Base-by-base conservation (phyloP, 2,329 filamentous ascomycete genomes). In the Neocatenulostroma microsporum region DNA sequence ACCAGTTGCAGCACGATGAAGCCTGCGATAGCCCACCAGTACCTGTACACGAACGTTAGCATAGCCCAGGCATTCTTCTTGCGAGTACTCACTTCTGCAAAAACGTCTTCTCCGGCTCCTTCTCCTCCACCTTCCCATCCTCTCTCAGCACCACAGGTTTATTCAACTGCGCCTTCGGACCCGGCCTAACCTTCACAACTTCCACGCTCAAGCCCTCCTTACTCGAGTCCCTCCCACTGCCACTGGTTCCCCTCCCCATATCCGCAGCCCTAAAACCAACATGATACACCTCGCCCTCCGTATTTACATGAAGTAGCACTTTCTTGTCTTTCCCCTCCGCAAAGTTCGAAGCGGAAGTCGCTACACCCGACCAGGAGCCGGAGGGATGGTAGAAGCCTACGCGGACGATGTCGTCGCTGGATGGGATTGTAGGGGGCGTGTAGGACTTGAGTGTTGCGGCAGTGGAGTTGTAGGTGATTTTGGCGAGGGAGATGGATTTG, bases 61-160 rank as follows among this genome's bases (percentile, higher is more conserved):
- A 11, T 10, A 17, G 8, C 20, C 27, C 3, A 5, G 11, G 35
- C 20, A 30, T 3, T 21, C 31, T 34, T 55, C 37, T 56, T 26
- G 4, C 10, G 12, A 8, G 28, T 19, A 59, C 64, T 48, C 46
- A 70, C 67, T 72, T 72, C 48, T 71, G 68, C 44, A 72, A 51
- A 45, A 72, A 70, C 3, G 58, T 59, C 61, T 70, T 70, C 51
- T 72, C 64, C 7, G 59, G 58, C 50, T 67, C 65, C 45, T 65
- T 52, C 4, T 59, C 53, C 12, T 55, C 63, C 33, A 78, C 64
- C 45, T 63, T 66, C 0, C 77, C 76, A 31, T 69, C 64, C 19
- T 72, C 68, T 48, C 74, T 75, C 44, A 74, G 61, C 36, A 73
- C 60, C 34, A 74, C 68, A 1, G 74, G 73, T 30, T 68, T 74